Evolutionary conservation across 2,329 filamentous ascomycete species (phyloP).

Genomic region (Coniochaeta sp.): DNA sequence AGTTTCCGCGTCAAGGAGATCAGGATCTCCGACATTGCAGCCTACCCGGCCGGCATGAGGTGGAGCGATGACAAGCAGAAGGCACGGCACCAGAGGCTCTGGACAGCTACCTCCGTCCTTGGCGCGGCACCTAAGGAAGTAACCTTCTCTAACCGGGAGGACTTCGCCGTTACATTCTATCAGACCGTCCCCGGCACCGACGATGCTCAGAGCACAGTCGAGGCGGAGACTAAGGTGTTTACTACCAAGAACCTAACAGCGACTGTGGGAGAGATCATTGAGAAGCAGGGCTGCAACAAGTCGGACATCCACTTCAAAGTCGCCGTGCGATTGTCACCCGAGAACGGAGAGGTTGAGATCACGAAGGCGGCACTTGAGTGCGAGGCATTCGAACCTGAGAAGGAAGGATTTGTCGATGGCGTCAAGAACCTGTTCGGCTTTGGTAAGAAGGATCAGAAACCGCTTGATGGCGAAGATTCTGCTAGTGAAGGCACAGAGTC

Average conservation of each 20-base stretch:
- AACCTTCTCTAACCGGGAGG: slow-evolving; percentile 71
- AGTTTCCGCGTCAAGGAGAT: slow-evolving; percentile 99
- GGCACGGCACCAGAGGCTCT: slow-evolving; percentile 72
- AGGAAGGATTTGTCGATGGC: slow-evolving; percentile 80
- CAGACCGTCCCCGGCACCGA: slow-evolving; percentile 54
- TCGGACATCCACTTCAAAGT: slow-evolving; percentile 76
- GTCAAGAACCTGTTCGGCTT: slow-evolving; percentile 96
- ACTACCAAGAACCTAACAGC: slow-evolving; percentile 80
- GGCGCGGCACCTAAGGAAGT: slow-evolving; percentile 76
- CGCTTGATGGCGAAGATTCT: slow-evolving; percentile 55
- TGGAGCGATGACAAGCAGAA: slow-evolving; percentile 65
- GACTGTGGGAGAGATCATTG: slow-evolving; percentile 69
- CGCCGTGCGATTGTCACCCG: slow-evolving; percentile 60
- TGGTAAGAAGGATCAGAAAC: slow-evolving; percentile 81
- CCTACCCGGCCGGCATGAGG: slow-evolving; percentile 67
- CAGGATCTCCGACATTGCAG: slow-evolving; percentile 66
- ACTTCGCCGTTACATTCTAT: slow-evolving; percentile 74
- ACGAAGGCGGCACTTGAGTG: slow-evolving; percentile 73
- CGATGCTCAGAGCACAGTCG: slow-evolving; percentile 26
- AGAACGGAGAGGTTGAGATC: slow-evolving; percentile 76
- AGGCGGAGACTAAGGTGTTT: slow-evolving; percentile 55
- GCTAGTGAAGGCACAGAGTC: slow-evolving; percentile 32
- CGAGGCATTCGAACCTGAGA: slow-evolving; percentile 64
- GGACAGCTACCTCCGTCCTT: slow-evolving; percentile 67
- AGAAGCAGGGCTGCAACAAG: slow-evolving; percentile 69